Base-by-base conservation (phyloP, 2,329 filamentous ascomycete genomes). In the Claviceps quebecensis region DNA sequence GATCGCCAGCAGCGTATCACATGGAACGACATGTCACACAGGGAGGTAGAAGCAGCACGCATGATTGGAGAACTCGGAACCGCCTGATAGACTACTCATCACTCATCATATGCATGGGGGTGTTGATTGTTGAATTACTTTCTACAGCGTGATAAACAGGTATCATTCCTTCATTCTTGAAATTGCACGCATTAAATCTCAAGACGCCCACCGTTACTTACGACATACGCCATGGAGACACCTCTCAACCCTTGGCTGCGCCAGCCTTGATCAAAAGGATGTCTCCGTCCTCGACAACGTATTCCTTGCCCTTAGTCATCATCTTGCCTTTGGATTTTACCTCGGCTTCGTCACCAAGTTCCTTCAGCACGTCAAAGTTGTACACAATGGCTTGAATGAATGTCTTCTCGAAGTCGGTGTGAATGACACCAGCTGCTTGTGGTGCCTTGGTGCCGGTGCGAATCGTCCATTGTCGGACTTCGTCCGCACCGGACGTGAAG, bases 281-380 rank as follows among this genome's bases (percentile, higher is more conserved):
- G 58, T 83, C 87, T 48, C 87, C 87, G 64, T 94, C 87, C 66
- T 90, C 82, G 11, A 93, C 81, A 5, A 91, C 79, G 67, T 98
- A 97, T 49, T 97, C 91, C 75, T 97, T 97, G 65, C 93, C 93
- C 78, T 98, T 98, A 53, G 91, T 97, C 84, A 95, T 87, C 58
- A 98, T 70, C 76, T 98, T 98, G 62, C 93, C 93, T 70, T 91
- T 91, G 26, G 91, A 80, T 76, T 90, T 95, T 59, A 96, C 86
- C 59, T 86, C 80, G 23, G 81, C 75, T 74, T 98, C 93, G 57
- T 95, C 88, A 49, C 91, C 91, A 47, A 86, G 74, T 70, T 97
- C 93, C 72, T 84, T 88, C 50, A 98, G 73, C 2, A 77, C 72
- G 26, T 67, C 75, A 71, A 81, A 98, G 74, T 95, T 97, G 74